phyloP scores from a whole-genome alignment of 1,284 basidiomycete species.

The Rhodotorula sp. region DNA sequence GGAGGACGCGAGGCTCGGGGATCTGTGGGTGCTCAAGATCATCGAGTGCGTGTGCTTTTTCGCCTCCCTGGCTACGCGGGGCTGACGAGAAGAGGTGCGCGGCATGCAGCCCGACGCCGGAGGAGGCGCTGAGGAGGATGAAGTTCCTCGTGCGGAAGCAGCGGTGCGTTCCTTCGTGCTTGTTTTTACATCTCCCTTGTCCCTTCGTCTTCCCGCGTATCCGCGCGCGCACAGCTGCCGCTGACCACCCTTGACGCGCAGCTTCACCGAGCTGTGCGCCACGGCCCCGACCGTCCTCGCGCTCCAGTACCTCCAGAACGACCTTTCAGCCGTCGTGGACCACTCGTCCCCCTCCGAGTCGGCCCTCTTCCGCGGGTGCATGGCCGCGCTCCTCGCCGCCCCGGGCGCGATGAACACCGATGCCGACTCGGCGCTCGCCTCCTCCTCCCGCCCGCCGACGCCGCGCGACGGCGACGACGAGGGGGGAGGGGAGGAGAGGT shows the following conservation, averaged over 20 bases:
- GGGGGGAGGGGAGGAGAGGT: constrained; percentile 26
- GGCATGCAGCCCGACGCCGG: constrained; percentile 46
- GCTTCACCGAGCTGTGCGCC: constrained; percentile 45
- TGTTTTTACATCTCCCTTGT: background rate
- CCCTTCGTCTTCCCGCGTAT: no score
- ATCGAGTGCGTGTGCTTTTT: constrained; percentile 34
- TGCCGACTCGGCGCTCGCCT: background rate
- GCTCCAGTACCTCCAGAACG: constrained; percentile 50
- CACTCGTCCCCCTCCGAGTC: constrained; percentile 48
- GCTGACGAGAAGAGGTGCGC: background rate
- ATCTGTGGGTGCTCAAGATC: constrained; percentile 50
- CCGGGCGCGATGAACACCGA: constrained; percentile 32
- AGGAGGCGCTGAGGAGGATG: constrained; percentile 48
- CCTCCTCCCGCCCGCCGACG: background rate
- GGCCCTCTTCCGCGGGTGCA: constrained; percentile 49
- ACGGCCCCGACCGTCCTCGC: constrained; percentile 47
- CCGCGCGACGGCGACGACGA: background rate
- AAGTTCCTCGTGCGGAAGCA: constrained; percentile 51
- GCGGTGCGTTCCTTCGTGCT: constrained; percentile 29
- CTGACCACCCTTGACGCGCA: background rate
- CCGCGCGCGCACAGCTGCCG: no score
- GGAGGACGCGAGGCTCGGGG: constrained; percentile 44
- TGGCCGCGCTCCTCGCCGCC: constrained; percentile 47
- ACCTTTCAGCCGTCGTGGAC: constrained; percentile 49
- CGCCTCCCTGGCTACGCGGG: no score